Evolutionary conservation across 2,329 filamentous ascomycete species (phyloP).

Genomic region (Colletotrichum eremochloae): DNA sequence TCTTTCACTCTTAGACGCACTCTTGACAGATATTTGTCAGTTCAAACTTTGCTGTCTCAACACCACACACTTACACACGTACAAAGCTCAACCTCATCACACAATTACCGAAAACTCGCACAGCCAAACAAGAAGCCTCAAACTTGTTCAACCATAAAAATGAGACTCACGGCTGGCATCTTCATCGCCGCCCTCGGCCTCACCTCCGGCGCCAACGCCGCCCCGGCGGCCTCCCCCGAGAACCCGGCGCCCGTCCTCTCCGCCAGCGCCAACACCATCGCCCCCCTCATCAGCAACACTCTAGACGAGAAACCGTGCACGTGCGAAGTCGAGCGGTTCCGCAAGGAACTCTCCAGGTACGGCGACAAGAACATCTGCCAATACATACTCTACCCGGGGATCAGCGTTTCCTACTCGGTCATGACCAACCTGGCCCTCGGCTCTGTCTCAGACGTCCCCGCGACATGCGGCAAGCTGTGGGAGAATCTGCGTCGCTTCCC

Average conservation of each 20-base stretch:
- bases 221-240: not conserved
- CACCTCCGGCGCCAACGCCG: not conserved
- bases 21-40: not conserved
- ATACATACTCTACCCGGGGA: accelerated
- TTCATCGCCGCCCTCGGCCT: not conserved
- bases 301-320: not conserved
- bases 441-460: not conserved
- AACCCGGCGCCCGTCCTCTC: not conserved
- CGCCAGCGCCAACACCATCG: not conserved
- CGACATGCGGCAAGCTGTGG: not conserved
- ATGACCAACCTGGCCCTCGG: not conserved
- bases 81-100: not conserved
- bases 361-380: not conserved
- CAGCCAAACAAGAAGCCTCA: not conserved
- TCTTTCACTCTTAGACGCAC: not conserved
- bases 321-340: too few species aligned
- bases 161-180: not conserved
- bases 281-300: not conserved
- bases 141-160: not conserved
- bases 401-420: not conserved
- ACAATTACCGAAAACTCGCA: not conserved
- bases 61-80: not conserved
- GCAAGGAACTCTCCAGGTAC: too few species aligned
- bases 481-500: not conserved
- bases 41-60: not conserved